A percentile compares a stretch with the other conserved stretches of the same genome.
phyloP scores from a whole-genome alignment of 495 filamentous ascomycete species.

The Bathelium albidoporum region DNA sequence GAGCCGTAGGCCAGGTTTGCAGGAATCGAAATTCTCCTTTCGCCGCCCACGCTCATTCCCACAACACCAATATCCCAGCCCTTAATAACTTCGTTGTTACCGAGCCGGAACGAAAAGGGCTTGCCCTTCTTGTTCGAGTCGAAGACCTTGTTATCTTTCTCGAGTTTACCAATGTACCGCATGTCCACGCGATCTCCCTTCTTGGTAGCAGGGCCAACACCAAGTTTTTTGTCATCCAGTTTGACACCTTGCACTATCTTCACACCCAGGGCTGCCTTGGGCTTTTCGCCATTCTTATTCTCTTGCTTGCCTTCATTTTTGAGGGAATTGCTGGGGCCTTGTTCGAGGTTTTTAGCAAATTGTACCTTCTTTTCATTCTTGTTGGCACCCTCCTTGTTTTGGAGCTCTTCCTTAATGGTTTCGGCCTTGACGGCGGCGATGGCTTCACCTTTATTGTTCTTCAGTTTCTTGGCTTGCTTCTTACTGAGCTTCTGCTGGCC shows the following conservation, averaged over 20 bases:
- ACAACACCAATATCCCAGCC: constrained; percentile 92
- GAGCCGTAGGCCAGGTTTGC: constrained; percentile 77
- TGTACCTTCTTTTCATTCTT: constrained; percentile 91
- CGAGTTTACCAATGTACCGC: constrained; percentile 90
- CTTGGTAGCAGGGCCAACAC: constrained; percentile 71
- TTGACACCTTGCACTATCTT: constrained; percentile 80
- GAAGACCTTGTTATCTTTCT: constrained; percentile 83
- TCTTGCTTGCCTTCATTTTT: constrained; percentile 36
- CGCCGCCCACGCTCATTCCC: constrained; percentile 86
- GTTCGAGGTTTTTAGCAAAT: constrained; percentile 97
- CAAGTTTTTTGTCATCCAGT: constrained; percentile 89
- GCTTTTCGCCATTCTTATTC: constrained; percentile 27
- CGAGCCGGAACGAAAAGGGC: constrained; percentile 90
- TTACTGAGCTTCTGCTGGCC: constrained; percentile 64
- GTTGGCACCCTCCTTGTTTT: constrained; percentile 41
- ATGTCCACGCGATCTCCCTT: constrained; percentile 76
- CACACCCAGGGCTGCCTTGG: constrained; percentile 46
- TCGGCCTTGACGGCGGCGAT: constrained; percentile 38
- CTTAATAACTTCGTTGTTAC: constrained; percentile 92
- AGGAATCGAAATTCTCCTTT: constrained; percentile 84
- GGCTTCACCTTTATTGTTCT: constrained; percentile 91
- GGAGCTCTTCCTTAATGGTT: constrained; percentile 41
- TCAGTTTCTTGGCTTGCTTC: constrained; percentile 97
- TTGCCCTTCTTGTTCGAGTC: constrained; percentile 96
- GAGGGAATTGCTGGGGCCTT: constrained; percentile 69